A percentile compares a stretch with the other conserved stretches of the same genome.
phyloP scores from a whole-genome alignment of 495 filamentous ascomycete species.

The Corynascus novoguineensis region DNA sequence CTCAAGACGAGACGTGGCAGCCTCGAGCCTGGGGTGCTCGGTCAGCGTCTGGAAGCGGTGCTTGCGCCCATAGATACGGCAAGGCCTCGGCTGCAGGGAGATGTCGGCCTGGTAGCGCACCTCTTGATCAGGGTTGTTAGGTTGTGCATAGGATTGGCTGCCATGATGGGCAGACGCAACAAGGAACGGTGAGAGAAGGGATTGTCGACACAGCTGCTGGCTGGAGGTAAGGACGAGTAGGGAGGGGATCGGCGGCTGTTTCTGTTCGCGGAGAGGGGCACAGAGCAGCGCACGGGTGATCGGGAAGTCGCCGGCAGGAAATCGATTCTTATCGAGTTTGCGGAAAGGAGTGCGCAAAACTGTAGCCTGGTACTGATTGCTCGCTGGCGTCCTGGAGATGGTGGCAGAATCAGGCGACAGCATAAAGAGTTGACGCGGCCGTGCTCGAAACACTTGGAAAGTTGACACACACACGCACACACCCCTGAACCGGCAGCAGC shows the following conservation, averaged over 20 bases:
- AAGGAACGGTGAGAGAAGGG: neutral
- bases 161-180: constrained; percentile 37
- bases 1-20: constrained; percentile 91
- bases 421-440: neutral
- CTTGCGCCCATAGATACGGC: neutral
- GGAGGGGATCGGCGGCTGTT: too few species aligned
- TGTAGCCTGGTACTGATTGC: neutral
- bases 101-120: constrained; percentile 44
- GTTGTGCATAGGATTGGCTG: constrained; percentile 77
- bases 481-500: neutral
- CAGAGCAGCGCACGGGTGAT: neutral
- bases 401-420: neutral
- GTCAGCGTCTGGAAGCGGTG: constrained; percentile 19
- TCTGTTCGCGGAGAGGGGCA: neutral
- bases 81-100: neutral
- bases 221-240: too few species aligned
- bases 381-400: neutral
- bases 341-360: neutral
- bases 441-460: neutral
- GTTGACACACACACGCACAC: neutral
- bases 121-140: constrained; percentile 96
- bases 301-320: neutral
- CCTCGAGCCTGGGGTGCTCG: constrained; percentile 74
- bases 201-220: too few species aligned
- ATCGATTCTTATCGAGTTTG: too few species aligned